These are phyloP conservation scores for Larix kaempferi DNA, from an alignment of 75 land plant species.

Conservation along the genomic window DNA sequence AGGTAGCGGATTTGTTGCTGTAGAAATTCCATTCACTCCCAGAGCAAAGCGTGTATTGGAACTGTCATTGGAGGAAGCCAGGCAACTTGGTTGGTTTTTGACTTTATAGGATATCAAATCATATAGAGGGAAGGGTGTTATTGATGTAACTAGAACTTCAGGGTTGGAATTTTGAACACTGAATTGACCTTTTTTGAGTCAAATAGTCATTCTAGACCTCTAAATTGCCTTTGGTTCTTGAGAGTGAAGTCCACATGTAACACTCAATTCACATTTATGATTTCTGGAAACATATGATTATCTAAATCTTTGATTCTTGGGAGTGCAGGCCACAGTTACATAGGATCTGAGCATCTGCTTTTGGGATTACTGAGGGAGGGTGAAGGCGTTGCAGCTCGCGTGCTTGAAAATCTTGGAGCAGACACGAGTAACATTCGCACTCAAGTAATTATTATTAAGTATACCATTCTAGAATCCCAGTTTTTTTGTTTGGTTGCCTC, in stretches of 20 bases:
- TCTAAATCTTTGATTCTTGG: background rate
- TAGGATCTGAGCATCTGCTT: constrained; percentile 55
- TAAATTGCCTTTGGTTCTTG: background rate
- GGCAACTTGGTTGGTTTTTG: constrained; percentile 34
- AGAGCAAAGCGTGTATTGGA: constrained; percentile 56
- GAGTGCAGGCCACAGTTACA: constrained; percentile 45
- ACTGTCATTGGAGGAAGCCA: constrained; percentile 44
- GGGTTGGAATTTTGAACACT: background rate
- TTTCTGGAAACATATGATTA: no score
- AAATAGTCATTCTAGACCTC: background rate
- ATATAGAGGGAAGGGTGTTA: background rate
- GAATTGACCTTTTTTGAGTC: background rate
- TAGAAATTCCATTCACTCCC: constrained; percentile 54
- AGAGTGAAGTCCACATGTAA: constrained; percentile 31
- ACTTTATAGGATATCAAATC: background rate
- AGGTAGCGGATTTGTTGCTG: constrained; percentile 52
- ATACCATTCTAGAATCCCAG: background rate
- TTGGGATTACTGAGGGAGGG: constrained; percentile 51
- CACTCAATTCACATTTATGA: no score
- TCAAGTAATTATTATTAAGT: constrained; percentile 24
- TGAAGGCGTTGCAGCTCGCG: constrained; percentile 58
- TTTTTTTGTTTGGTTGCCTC: background rate
- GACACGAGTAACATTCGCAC: constrained; percentile 50
- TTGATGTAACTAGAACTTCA: background rate
- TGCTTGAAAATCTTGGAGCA: constrained; percentile 56